Conservation (phyloP, 345 rosid genomes). For the Populus simonii region DNA sequence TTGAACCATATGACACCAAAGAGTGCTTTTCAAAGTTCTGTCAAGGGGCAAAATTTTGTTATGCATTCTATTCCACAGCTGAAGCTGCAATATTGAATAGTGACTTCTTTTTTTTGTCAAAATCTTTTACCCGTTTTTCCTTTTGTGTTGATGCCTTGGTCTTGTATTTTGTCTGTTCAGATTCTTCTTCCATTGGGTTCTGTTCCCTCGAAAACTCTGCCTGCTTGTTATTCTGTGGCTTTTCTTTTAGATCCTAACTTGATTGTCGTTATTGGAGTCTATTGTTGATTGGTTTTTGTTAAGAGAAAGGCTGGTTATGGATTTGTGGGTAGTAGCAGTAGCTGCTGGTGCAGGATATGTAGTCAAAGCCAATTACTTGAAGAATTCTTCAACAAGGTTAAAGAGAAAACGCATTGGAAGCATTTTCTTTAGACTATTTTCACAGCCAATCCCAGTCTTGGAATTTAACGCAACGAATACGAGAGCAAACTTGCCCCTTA, state of each 20-base stretch:
- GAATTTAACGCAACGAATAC: conserved; percentile 20
- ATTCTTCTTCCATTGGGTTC: not conserved
- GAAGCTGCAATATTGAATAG: not conserved
- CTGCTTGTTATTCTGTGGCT: not conserved
- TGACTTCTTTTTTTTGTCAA: not conserved
- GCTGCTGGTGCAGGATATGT: conserved; percentile 37
- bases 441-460: conserved; percentile 14
- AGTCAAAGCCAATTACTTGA: conserved; percentile 28
- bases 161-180: not conserved
- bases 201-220: not conserved
- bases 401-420: conserved; percentile 13
- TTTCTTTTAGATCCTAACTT: not conserved
- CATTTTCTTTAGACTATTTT: conserved; percentile 2
- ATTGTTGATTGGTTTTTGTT: not conserved
- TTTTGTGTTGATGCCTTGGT: not conserved
- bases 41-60: not conserved
- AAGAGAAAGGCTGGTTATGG: conserved; percentile 24
- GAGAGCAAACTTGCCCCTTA: conserved; percentile 27
- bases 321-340: conserved; percentile 45
- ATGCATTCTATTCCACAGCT: not conserved
- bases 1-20: not conserved
- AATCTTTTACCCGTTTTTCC: not conserved
- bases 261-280: not conserved
- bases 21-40: not conserved
- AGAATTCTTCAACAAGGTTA: conserved; percentile 10